A percentile compares a stretch with the other conserved stretches of the same genome.
Evolutionary conservation across 2,329 filamentous ascomycete genomes (phyloP).

Genomic region (Claviceps maximensis): DNA sequence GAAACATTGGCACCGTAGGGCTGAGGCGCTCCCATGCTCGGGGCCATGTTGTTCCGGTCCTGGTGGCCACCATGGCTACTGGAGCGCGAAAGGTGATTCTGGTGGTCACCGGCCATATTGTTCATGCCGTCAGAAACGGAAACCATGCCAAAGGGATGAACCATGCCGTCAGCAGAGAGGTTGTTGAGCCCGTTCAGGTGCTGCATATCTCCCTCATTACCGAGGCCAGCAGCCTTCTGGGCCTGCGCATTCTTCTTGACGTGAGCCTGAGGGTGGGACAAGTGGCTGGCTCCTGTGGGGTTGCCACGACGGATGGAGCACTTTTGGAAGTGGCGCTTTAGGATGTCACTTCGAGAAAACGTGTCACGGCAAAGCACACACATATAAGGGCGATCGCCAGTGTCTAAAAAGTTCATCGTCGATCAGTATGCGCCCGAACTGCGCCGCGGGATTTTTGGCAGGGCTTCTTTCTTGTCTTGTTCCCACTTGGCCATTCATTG

Average conservation of each 20-base stretch:
- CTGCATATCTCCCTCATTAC: conserved; percentile 40
- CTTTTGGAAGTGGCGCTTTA: conserved; percentile 99
- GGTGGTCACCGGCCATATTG: conserved; percentile 47
- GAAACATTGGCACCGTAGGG: conserved; percentile 44
- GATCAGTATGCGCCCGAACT: conserved; percentile 15
- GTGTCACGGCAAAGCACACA: conserved; percentile 96
- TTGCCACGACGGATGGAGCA: conserved; percentile 94
- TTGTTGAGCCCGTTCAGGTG: conserved; percentile 49
- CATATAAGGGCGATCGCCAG: conserved; percentile 94
- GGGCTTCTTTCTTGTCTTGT: background rate
- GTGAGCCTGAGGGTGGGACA: conserved; percentile 85
- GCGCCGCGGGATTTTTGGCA: background rate
- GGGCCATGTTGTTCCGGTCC: conserved; percentile 42
- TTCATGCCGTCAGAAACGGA: conserved; percentile 43
- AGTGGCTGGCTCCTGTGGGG: conserved; percentile 83
- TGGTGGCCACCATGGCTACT: conserved; percentile 43
- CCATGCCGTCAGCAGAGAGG: conserved; percentile 43
- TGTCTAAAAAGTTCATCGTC: conserved; percentile 48
- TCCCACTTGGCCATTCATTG: background rate
- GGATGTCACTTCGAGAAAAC: conserved; percentile 92
- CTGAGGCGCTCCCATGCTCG: conserved; percentile 39
- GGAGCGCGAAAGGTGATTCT: conserved; percentile 43
- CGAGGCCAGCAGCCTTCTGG: conserved; percentile 41
- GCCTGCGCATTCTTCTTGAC: conserved; percentile 61
- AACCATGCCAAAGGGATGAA: conserved; percentile 45